A percentile compares a stretch with the other conserved stretches of the same genome.
These are phyloP conservation scores for Candida wancherniae DNA, from an alignment of 805 yeast genomes.

Conservation along the genomic window DNA sequence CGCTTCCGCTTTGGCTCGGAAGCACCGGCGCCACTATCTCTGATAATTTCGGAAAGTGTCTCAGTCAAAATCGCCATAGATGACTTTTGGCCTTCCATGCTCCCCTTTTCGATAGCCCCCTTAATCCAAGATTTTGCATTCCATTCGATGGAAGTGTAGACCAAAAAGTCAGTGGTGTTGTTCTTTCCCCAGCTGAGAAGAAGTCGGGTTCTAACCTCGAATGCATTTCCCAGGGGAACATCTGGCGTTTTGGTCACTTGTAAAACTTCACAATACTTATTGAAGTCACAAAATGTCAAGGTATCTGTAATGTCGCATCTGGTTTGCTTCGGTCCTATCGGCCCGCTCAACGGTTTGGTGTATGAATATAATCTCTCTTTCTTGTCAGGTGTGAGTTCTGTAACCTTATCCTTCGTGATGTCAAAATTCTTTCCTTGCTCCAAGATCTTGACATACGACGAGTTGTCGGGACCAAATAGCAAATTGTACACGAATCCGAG, in stretches of 20 bases:
- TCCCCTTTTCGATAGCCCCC: constrained; percentile 80
- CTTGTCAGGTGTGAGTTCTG: constrained; percentile 33
- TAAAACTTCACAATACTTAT: constrained; percentile 53
- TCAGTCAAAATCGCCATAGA: constrained; percentile 14
- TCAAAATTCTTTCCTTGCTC: constrained; percentile 26
- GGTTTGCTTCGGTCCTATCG: constrained; percentile 93
- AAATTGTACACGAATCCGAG: constrained; percentile 69
- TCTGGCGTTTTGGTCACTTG: constrained; percentile 78
- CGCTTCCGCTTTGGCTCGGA: constrained; percentile 13
- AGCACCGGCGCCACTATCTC: constrained; percentile 8
- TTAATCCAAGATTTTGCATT: constrained; percentile 90
- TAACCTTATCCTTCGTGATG: constrained; percentile 23
- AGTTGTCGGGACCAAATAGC: constrained; percentile 59
- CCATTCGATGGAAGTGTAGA: constrained; percentile 80
- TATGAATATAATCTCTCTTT: constrained; percentile 57
- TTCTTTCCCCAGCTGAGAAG: constrained; percentile 69
- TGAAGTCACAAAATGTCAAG: constrained; percentile 50
- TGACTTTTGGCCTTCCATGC: constrained; percentile 71
- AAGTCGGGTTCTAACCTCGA: constrained; percentile 68
- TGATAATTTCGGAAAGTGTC: constrained; percentile 7
- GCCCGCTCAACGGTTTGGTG: constrained; percentile 66
- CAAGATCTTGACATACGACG: constrained; percentile 34
- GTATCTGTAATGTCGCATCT: constrained; percentile 59
- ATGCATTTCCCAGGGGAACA: constrained; percentile 90
- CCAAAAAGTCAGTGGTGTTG: constrained; percentile 54